These are phyloP conservation scores for Exophiala sp. DNA, from an alignment of 2,329 filamentous ascomycete genomes.

Conservation along the genomic window DNA sequence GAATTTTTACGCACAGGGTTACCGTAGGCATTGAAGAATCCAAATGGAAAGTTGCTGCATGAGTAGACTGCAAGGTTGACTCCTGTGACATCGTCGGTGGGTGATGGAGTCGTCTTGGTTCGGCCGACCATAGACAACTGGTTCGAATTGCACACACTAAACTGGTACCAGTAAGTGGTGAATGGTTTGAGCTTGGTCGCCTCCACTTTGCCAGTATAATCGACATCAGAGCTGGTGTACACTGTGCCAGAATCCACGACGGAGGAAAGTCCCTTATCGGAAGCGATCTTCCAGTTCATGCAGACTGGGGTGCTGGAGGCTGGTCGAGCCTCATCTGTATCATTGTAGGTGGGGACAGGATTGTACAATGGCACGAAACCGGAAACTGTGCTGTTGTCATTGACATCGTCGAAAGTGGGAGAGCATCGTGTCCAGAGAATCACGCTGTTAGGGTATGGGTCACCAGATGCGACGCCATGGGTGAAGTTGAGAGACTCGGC, in stretches of 20 bases:
- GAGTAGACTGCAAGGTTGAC: constrained; percentile 67
- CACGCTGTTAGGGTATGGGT: constrained; percentile 43
- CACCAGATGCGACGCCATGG: constrained; percentile 56
- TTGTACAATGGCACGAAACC: constrained; percentile 55
- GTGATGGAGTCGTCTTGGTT: constrained; percentile 65
- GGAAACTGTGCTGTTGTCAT: constrained; percentile 54
- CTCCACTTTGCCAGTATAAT: constrained; percentile 70
- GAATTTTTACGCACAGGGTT: constrained; percentile 58
- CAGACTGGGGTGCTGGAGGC: constrained; percentile 63
- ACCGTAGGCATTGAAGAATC: constrained; percentile 30
- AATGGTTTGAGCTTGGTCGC: constrained; percentile 60
- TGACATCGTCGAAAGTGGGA: constrained; percentile 43
- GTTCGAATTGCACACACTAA: constrained; percentile 62
- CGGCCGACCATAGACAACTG: constrained; percentile 61
- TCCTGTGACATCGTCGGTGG: constrained; percentile 54
- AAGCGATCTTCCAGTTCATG: constrained; percentile 62
- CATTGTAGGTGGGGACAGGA: constrained; percentile 40
- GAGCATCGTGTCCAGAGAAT: constrained; percentile 45
- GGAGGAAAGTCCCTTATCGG: constrained; percentile 45
- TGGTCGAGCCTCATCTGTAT: constrained; percentile 52
- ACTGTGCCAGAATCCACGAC: constrained; percentile 57
- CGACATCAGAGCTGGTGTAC: constrained; percentile 69
- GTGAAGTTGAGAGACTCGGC: constrained; percentile 58
- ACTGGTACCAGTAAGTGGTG: constrained; percentile 63
- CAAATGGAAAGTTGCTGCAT: constrained; percentile 62